Conservation (phyloP, 495 filamentous ascomycete species). For the Apiosordaria backusii region DNA sequence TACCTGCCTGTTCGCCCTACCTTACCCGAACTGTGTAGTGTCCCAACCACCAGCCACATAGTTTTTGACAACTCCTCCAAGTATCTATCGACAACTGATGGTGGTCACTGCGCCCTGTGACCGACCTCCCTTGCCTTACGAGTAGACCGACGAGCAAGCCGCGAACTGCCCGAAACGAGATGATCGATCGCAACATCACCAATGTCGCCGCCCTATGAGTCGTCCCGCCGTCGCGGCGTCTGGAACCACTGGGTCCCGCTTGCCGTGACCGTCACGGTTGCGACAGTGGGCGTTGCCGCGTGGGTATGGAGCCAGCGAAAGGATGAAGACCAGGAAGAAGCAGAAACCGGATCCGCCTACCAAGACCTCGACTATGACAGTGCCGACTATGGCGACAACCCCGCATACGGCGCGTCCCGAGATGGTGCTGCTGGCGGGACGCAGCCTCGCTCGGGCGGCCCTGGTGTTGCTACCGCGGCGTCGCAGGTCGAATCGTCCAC, state of each 20-base stretch:
- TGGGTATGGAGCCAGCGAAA: slow-evolving; percentile 91
- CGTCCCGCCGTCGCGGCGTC: slow-evolving; percentile 63
- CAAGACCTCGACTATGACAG: slow-evolving; percentile 50
- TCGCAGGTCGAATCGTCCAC: slow-evolving; percentile 44
- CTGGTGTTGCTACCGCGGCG: slow-evolving; percentile 35
- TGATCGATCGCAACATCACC: slow-evolving; percentile 31
- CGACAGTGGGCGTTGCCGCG: slow-evolving; percentile 76
- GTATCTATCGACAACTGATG: not conserved
- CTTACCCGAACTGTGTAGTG: not conserved
- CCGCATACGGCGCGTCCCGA: slow-evolving; percentile 47
- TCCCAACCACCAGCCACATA: slow-evolving; percentile 24
- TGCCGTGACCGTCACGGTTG: slow-evolving; percentile 76
- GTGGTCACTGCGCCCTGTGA: no score
- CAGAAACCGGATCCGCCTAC: slow-evolving; percentile 45
- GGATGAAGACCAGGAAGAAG: slow-evolving; percentile 54
- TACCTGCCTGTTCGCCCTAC: not conserved
- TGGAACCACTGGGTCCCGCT: slow-evolving; percentile 83
- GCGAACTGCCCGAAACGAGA: slow-evolving; percentile 9
- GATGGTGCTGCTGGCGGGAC: slow-evolving; percentile 38
- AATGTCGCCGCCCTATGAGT: slow-evolving; percentile 78
- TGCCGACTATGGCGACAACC: slow-evolving; percentile 50
- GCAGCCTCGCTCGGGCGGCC: slow-evolving; percentile 35
- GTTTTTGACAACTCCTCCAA: slow-evolving; percentile 11
- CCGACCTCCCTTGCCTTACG: no score
- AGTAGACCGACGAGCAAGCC: not conserved